Base-by-base conservation (phyloP, 208 protist species). In the Leptomonas seymouri region DNA sequence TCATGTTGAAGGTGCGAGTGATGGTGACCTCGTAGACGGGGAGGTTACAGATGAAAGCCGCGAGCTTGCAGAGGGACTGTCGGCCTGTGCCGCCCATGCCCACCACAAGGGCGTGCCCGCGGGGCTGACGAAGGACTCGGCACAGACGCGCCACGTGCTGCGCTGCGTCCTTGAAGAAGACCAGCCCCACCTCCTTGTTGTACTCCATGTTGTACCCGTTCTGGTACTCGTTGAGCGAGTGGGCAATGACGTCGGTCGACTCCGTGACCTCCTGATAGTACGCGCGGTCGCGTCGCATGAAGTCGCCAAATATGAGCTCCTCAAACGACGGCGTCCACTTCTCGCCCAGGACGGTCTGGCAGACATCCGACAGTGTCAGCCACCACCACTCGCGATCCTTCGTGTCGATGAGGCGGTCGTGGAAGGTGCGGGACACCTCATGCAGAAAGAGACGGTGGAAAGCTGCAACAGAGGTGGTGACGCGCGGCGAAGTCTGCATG, bases 91-190 rank as follows among this genome's bases (percentile, higher is more conserved):
- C 98, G 49, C 98, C 97, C 80, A 99, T 98, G 54, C 98, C 98
- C 14, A 99, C 95, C 1, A 99, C 91, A 53, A 99, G 82, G 5
- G 95, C 93, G 74, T 99, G 95, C 56, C 98, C 97, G 30, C 97
- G 89, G 21, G 98, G 97, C 83, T 99, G 98, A 31, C 97, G 93
- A 7, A 99, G 75, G 21, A 99, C 93, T 44, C 98, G 93, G 59
- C 88, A 96, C 42, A 99, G 98, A 48, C 98, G 90, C 15, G 95
- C 87, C 8, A 99, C 80, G 76, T 99, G 98, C 63, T 97, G 82
- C 46, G 98, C 84, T 6, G 98, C 98, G 62, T 99, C 98, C 51
- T 91, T 83, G 87, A 99, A 99, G 66, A 99, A 98, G 34, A 99
- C 98, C 3, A 99, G 85, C 50, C 98, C 83, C 25, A 96, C 71